Percentiles rank a stretch among this genome's conserved stretches.
Conservation (phyloP, 2,329 filamentous ascomycete genomes). For the Ceratocystis variospora region DNA sequence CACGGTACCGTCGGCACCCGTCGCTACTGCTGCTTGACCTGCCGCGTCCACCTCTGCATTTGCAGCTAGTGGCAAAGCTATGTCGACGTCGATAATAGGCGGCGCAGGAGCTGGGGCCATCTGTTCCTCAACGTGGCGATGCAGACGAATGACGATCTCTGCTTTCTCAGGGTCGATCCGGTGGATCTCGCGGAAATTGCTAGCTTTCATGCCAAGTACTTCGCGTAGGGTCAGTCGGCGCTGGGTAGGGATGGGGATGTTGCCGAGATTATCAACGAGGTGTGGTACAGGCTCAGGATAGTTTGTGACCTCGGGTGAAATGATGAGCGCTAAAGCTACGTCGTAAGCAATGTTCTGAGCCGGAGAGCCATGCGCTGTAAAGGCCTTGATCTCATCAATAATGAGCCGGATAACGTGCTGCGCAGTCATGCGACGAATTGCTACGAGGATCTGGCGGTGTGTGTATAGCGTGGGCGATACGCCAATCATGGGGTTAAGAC, state of each 20-base stretch:
- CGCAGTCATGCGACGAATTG: slow-evolving; percentile 22
- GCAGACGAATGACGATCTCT: slow-evolving; percentile 48
- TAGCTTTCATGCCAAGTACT: slow-evolving; percentile 43
- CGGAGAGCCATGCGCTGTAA: slow-evolving; percentile 39
- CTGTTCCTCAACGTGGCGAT: slow-evolving; percentile 52
- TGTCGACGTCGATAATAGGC: slow-evolving; percentile 31
- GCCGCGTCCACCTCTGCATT: slow-evolving; percentile 24
- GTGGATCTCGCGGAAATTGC: slow-evolving; percentile 43
- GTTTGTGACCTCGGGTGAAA: slow-evolving; percentile 46
- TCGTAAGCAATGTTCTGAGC: slow-evolving; percentile 48
- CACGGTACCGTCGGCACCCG: slow-evolving; percentile 33
- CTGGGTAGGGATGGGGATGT: slow-evolving; percentile 30
- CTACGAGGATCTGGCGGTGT: slow-evolving; percentile 53
- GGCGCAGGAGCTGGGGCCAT: slow-evolving; percentile 34
- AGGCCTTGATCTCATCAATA: slow-evolving; percentile 45
- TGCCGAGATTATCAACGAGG: slow-evolving; percentile 28
- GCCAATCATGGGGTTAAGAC: slow-evolving; percentile 40
- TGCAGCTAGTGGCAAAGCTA: slow-evolving; percentile 30
- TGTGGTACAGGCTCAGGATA: slow-evolving; percentile 26
- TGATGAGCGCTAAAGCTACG: slow-evolving; percentile 54
- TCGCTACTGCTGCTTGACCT: background rate
- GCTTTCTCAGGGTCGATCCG: slow-evolving; percentile 43
- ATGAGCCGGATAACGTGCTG: slow-evolving; percentile 45
- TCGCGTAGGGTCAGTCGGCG: slow-evolving; percentile 44
- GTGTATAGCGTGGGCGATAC: slow-evolving; percentile 53